Evolutionary conservation across 257 asterid genomes (phyloP).

Genomic region (Ajuga chamaepitys): DNA sequence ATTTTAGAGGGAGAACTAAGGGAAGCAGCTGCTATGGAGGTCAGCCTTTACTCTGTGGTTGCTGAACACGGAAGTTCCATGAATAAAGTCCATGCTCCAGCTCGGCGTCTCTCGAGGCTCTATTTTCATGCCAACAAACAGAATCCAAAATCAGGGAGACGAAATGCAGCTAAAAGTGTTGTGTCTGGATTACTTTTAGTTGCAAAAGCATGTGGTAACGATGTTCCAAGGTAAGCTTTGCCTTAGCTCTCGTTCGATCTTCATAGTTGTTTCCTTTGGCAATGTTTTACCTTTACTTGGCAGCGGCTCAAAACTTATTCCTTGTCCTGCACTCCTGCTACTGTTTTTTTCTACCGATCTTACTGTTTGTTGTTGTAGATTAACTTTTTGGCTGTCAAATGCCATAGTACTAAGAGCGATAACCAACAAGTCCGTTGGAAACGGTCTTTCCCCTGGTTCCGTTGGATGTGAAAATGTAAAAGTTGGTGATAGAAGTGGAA

Average conservation of each 20-base stretch:
- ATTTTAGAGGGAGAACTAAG: slow-evolving; percentile 61
- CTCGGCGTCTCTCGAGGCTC: slow-evolving; percentile 77
- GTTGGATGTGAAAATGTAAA: slow-evolving; percentile 25
- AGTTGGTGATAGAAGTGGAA: slow-evolving; percentile 15
- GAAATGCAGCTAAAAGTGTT: slow-evolving; percentile 56
- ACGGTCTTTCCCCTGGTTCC: slow-evolving; percentile 23
- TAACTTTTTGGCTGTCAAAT: slow-evolving; percentile 87
- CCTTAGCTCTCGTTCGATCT: not conserved
- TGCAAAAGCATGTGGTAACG: slow-evolving; percentile 84
- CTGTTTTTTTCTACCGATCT: not conserved
- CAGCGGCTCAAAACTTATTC: not conserved
- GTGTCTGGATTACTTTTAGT: slow-evolving; percentile 69
- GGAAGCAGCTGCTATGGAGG: slow-evolving; percentile 85
- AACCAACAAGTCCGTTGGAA: slow-evolving; percentile 36
- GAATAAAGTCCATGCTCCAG: slow-evolving; percentile 83
- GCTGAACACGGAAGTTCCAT: slow-evolving; percentile 82
- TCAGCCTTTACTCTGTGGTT: slow-evolving; percentile 60
- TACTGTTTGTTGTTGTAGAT: slow-evolving; percentile 31
- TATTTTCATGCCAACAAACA: slow-evolving; percentile 53
- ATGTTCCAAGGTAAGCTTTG: slow-evolving; percentile 63
- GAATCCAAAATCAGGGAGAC: slow-evolving; percentile 35
- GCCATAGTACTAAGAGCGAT: slow-evolving; percentile 58
- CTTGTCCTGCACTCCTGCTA: not conserved
- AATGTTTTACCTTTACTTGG: not conserved
- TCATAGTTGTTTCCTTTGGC: not conserved